phyloP scores from a whole-genome alignment of 1,139 yeast genomes.

The Geotrichum australiense region DNA sequence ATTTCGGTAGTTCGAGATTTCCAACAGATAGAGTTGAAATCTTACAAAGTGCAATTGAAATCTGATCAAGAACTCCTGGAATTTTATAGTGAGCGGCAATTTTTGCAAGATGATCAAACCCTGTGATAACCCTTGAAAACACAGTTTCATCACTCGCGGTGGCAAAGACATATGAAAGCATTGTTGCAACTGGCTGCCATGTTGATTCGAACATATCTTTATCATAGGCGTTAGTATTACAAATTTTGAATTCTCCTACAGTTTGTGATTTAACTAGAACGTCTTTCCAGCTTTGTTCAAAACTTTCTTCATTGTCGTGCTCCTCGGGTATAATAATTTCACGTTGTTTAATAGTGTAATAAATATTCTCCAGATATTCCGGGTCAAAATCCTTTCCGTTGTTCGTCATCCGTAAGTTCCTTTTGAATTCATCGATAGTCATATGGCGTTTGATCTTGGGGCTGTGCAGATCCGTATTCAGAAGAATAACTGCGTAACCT shows the following conservation, averaged over 20 bases:
- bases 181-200: conserved; percentile 57
- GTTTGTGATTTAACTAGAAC: conserved; percentile 45
- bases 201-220: conserved; percentile 57
- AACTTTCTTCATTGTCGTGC: conserved; percentile 79
- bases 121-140: conserved; percentile 77
- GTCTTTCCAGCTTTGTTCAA: conserved; percentile 91
- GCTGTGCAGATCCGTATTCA: conserved; percentile 89
- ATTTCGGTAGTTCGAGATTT: conserved; percentile 33
- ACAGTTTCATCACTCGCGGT: conserved; percentile 90
- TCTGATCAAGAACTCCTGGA: conserved; percentile 52
- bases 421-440: conserved; percentile 76
- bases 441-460: conserved; percentile 69
- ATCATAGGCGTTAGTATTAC: conserved; percentile 47
- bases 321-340: conserved; percentile 98
- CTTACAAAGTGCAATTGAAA: conserved; percentile 56
- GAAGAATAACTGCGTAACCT: conserved; percentile 85
- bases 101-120: conserved; percentile 75
- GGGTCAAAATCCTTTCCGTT: conserved; percentile 65
- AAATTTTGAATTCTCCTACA: conserved; percentile 28
- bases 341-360: conserved; percentile 67
- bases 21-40: conserved; percentile 43
- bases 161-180: conserved; percentile 68
- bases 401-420: conserved; percentile 74
- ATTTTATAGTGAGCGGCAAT: conserved; percentile 63
- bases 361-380: conserved; percentile 68